Evolutionary conservation across 345 rosid species (phyloP).

Genomic region (Eucalyptus polybractea): DNA sequence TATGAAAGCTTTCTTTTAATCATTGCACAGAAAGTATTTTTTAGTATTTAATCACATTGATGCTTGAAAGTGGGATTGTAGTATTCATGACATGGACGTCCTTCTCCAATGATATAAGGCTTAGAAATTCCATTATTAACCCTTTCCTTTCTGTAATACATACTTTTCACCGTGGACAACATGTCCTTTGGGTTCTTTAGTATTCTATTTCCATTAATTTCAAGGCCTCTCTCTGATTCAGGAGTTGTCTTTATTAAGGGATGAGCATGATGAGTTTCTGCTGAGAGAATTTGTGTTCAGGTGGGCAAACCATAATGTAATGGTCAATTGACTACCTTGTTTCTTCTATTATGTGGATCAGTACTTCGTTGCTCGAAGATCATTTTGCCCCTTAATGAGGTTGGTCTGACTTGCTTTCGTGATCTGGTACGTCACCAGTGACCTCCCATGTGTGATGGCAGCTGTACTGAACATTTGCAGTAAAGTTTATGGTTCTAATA

Average conservation of each 20-base stretch:
- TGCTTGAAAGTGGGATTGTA: neutral
- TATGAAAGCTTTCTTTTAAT: neutral
- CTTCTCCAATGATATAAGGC: neutral
- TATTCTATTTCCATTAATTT: neutral
- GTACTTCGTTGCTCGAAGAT: neutral
- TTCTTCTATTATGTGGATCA: neutral
- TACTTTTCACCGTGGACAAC: neutral
- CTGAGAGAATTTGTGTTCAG: neutral
- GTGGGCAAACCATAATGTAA: neutral
- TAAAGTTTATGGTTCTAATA: neutral
- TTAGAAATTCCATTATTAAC: neutral
- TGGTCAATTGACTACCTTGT: neutral
- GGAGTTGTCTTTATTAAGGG: neutral
- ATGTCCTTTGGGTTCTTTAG: neutral
- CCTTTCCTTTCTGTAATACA: neutral
- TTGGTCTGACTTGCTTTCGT: constrained; percentile 45
- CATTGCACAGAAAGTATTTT: too few relatives aligned
- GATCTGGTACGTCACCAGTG: constrained; percentile 20
- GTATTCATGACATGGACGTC: neutral
- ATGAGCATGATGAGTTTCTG: neutral
- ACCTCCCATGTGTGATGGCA: neutral
- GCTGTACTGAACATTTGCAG: neutral
- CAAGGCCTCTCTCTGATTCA: neutral
- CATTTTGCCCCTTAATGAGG: constrained; percentile 39
- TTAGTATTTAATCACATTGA: too few relatives aligned